Percentiles rank a stretch among this genome's conserved stretches.
Conservation (phyloP, 345 rosid species). For the Turritis glabra region DNA sequence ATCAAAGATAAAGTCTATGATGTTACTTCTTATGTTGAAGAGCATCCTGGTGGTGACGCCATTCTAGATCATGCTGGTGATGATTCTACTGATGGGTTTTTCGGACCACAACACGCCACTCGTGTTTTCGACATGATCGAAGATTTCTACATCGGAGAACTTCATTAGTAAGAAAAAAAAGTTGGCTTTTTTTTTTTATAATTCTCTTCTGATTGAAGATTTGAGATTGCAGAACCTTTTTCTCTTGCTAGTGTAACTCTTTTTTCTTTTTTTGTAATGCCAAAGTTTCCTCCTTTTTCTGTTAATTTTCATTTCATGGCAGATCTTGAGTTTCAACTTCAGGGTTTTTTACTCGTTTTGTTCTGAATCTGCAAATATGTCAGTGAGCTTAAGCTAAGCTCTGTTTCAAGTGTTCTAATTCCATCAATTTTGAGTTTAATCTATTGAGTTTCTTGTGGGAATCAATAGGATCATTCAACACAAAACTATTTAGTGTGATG, state of each 20-base stretch:
- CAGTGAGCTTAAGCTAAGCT: neutral
- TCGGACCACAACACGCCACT: constrained; percentile 86
- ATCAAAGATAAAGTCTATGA: constrained; percentile 81
- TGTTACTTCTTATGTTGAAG: constrained; percentile 91
- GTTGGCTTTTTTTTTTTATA: neutral
- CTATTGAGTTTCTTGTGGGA: neutral
- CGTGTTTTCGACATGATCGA: constrained; percentile 83
- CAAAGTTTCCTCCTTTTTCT: neutral
- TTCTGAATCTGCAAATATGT: neutral
- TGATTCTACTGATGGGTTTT: constrained; percentile 93
- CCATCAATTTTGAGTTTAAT: neutral
- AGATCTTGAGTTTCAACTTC: neutral
- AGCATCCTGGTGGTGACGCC: constrained; percentile 96
- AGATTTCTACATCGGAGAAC: constrained; percentile 73
- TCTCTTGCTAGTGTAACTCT: neutral
- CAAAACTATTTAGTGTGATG: neutral
- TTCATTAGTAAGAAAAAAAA: constrained; percentile 31
- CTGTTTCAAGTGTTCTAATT: neutral
- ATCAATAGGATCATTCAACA: neutral
- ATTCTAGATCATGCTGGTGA: constrained; percentile 87
- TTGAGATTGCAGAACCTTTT: neutral
- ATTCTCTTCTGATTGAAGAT: constrained; percentile 1
- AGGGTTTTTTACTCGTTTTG: neutral
- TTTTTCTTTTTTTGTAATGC: constrained; percentile 15
- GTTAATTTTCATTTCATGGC: neutral